Evolutionary conservation across 345 rosid genomes (phyloP).

Genomic region (Durio zibethinus): DNA sequence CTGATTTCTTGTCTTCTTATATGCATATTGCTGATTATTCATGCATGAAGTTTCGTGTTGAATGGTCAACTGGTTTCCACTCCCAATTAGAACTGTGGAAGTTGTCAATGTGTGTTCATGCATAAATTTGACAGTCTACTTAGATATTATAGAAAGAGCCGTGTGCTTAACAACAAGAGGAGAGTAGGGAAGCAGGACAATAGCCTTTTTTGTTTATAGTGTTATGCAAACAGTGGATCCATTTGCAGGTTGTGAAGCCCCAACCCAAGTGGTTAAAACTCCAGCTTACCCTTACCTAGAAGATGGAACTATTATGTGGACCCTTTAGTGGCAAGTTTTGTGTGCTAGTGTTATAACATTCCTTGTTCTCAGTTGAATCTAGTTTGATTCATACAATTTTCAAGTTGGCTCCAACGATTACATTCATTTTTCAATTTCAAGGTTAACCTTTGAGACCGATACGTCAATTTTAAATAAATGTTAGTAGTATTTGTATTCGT

Average conservation of each 20-base stretch:
- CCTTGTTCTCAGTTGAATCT: neutral
- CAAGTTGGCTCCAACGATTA: no score
- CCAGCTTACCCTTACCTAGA: neutral
- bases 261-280: neutral
- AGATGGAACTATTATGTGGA: neutral
- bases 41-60: slow-evolving; percentile 17
- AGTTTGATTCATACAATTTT: no score
- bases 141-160: neutral
- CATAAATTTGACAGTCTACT: neutral
- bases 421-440: no score
- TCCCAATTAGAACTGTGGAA: neutral
- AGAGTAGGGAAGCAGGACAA: neutral
- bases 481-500: no score
- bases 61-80: neutral
- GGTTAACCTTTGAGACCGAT: no score
- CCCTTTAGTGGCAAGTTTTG: neutral
- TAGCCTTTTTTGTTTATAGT: no score
- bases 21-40: neutral
- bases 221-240: neutral
- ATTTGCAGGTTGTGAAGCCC: neutral
- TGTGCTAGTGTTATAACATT: no score
- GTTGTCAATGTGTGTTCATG: neutral
- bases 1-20: no score
- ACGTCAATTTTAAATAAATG: no score
- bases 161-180: no score